Base-by-base conservation (phyloP, 768 basidiomycete genomes). In the Strobilomyces confusus region DNA sequence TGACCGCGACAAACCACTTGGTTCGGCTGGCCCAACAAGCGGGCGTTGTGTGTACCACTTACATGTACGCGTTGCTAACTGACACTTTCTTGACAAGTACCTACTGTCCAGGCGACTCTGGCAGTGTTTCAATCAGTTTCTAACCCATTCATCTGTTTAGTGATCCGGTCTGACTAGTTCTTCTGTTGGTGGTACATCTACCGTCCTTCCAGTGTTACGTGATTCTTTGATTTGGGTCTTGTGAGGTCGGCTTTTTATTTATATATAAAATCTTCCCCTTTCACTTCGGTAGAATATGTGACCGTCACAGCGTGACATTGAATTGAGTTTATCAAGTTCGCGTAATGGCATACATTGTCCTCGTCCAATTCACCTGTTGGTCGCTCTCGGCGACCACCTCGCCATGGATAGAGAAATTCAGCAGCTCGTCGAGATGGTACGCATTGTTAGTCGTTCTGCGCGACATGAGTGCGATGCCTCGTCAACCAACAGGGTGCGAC, bases 401-500 rank as follows among this genome's bases (percentile, higher is more conserved):
- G 52, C 73, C 38, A 77, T 83, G 82, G 77, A 83, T 44, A 75
- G 65, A 57, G 75, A 82, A 60, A 69, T 84, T 6, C 69, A 74
- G 52, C 85, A 87, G 59, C 75, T 89, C n/a, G 75, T 86, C 6
- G 81, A 82, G 57, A 83, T 82, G 80, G 80, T 79, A 59, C 34
- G 63, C 44, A 30, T 36, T 59, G 17, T 40, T 51, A 22, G 23
- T 52, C 26, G 22, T 49, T 15, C 43, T 20, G 32, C 13, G 36
- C 40, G 50, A 20, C 41, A 30, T 42, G 30, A 55, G 41, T 20
- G 4, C 32, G 33, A 58, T 47, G 52, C 40, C 38, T 42, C 44
- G 38, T 22, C 29, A 15, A 54, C 20, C 14, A 51, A 36, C 53
- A 95, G 94, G 94, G 94, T 60, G 92, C 92, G 29, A 89, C 87